Evolutionary conservation across 129 eudicot species (phyloP).

Genomic region (Centaurea solstitialis): DNA sequence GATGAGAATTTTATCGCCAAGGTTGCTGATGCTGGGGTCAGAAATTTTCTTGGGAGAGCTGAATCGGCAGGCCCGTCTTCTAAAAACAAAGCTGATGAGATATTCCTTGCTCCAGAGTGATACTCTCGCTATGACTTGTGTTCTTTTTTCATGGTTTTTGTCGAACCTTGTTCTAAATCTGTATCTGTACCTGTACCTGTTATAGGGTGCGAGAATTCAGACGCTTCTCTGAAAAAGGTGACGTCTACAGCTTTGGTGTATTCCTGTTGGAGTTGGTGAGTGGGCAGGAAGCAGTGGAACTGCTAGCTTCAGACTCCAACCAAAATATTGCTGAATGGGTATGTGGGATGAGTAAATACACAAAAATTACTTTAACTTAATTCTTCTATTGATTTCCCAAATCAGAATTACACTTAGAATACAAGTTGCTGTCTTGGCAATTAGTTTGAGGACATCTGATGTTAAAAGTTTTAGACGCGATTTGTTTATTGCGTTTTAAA

Average conservation of each 20-base stretch:
- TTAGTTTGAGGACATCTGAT: no score
- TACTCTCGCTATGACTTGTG: slow-evolving; percentile 14
- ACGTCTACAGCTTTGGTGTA: slow-evolving; percentile 86
- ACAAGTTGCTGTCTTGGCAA: no score
- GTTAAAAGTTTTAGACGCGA: not conserved
- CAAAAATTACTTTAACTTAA: no score
- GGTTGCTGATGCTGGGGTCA: slow-evolving; percentile 94
- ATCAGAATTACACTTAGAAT: no score
- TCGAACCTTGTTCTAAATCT: slow-evolving; percentile 11
- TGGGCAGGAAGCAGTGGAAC: slow-evolving; percentile 66
- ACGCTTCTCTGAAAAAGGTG: slow-evolving; percentile 81
- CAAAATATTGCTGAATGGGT: slow-evolving; percentile 77
- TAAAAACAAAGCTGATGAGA: slow-evolving; percentile 66
- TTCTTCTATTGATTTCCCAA: no score
- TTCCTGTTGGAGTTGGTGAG: slow-evolving; percentile 87
- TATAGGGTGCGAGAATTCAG: slow-evolving; percentile 83
- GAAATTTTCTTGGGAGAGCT: slow-evolving; percentile 75
- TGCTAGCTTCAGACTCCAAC: slow-evolving; percentile 57
- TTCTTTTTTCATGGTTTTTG: not conserved
- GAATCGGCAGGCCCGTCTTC: slow-evolving; percentile 82
- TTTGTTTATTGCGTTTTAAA: not conserved
- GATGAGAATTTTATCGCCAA: slow-evolving; percentile 93
- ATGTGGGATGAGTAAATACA: no score
- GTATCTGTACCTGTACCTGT: not conserved
- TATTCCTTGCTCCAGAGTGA: slow-evolving; percentile 93